phyloP scores from a whole-genome alignment of 768 basidiomycete genomes.

The Auricularia sp. region DNA sequence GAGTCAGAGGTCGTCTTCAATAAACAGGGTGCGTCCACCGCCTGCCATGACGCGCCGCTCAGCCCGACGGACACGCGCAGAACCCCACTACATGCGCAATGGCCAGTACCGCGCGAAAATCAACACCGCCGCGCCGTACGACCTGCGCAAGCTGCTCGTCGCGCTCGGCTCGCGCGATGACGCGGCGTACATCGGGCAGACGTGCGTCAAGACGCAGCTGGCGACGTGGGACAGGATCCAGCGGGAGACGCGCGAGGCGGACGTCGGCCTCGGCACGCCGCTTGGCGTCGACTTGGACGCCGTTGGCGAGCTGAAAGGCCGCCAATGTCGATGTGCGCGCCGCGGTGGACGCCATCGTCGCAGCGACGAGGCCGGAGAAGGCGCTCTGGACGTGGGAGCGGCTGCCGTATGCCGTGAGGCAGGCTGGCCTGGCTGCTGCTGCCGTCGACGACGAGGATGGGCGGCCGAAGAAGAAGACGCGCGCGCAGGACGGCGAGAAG shows the following conservation, averaged over 20 bases:
- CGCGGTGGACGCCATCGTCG: neutral
- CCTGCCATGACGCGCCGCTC: neutral
- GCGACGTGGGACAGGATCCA: neutral
- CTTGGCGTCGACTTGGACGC: neutral
- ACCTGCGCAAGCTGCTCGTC: neutral
- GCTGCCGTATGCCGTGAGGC: neutral
- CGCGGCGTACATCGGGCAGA: neutral
- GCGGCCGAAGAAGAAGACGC: neutral
- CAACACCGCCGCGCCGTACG: neutral
- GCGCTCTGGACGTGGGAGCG: neutral
- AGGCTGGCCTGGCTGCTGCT: neutral
- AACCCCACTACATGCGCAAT: neutral
- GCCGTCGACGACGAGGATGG: neutral
- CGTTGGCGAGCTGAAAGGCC: neutral
- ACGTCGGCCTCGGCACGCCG: neutral
- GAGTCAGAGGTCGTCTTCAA: too few relatives aligned
- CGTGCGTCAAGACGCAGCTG: neutral
- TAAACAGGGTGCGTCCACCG: too few relatives aligned
- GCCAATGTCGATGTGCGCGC: neutral
- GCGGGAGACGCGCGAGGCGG: neutral
- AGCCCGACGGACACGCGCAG: neutral
- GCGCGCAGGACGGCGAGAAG: neutral
- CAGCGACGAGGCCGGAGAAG: neutral
- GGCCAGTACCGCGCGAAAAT: neutral
- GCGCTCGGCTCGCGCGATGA: neutral